Percentiles rank a stretch among this genome's conserved stretches.
These are phyloP conservation scores for Bipolaris victoriae DNA, from an alignment of 2,329 filamentous ascomycete genomes.

Conservation along the genomic window DNA sequence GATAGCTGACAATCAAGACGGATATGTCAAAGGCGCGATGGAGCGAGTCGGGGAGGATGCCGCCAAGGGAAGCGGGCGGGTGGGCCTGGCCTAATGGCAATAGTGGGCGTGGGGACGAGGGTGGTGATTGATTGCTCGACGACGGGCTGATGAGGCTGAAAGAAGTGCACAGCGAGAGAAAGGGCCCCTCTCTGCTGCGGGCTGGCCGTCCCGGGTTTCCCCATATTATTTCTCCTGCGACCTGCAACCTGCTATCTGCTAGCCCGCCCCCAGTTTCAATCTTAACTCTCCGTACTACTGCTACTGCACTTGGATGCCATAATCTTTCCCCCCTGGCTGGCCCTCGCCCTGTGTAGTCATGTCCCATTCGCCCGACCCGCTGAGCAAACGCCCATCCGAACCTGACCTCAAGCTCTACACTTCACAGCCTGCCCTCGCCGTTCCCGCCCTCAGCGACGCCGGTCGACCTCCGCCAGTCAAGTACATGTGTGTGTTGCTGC, in stretches of 20 bases:
- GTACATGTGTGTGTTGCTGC: constrained; percentile 54
- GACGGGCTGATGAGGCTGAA: constrained; percentile 21
- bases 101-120: neutral
- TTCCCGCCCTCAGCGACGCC: constrained; percentile 49
- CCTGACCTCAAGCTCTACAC: constrained; percentile 48
- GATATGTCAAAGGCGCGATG: too few relatives aligned
- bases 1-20: too few relatives aligned
- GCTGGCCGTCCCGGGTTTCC: constrained; percentile 11
- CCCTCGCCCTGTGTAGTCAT: constrained; percentile 15
- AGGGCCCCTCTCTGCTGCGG: constrained; percentile 16
- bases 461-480: constrained; percentile 54
- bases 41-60: neutral
- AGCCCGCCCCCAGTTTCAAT: constrained; percentile 9
- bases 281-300: constrained; percentile 2
- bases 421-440: constrained; percentile 57
- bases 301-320: neutral
- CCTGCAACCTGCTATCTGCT: constrained; percentile 13
- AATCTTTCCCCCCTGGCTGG: neutral
- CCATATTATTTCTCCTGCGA: constrained; percentile 24
- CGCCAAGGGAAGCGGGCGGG: constrained; percentile 7
- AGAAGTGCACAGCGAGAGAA: constrained; percentile 5
- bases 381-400: constrained; percentile 29
- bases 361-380: constrained; percentile 26
- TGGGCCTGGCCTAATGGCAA: neutral
- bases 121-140: neutral